Conservation (phyloP, 345 rosid species). For the Eucalyptus paniculata region DNA sequence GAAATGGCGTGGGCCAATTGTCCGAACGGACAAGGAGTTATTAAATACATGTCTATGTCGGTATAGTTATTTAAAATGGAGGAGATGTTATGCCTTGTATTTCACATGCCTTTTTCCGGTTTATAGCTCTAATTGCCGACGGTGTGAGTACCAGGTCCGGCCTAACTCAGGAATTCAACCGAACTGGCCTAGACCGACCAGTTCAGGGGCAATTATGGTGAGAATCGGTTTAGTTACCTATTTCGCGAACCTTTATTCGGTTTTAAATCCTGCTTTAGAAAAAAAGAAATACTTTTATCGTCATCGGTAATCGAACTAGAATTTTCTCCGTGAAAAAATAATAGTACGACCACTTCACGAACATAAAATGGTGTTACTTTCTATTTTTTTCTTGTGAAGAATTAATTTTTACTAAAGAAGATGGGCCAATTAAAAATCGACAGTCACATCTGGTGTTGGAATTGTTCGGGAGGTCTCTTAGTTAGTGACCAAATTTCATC, state of each 20-base stretch:
- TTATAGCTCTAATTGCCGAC: neutral
- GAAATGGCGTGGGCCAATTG: neutral
- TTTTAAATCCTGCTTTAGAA: neutral
- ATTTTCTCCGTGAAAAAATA: too few relatives aligned
- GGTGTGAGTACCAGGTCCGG: neutral
- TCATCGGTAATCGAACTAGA: neutral
- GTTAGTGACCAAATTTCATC: neutral
- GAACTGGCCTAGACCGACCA: neutral
- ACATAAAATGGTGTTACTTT: too few relatives aligned
- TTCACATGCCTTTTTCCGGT: neutral
- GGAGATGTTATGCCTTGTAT: neutral
- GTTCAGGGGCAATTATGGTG: neutral
- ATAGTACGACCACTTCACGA: neutral
- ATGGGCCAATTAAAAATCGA: neutral
- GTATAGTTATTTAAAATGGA: neutral
- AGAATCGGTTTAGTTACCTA: neutral
- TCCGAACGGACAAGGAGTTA: neutral
- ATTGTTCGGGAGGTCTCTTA: too few relatives aligned
- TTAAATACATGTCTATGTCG: neutral
- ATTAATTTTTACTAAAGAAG: neutral
- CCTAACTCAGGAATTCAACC: neutral
- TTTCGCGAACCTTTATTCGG: neutral
- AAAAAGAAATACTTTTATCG: neutral
- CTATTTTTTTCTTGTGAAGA: too few relatives aligned
- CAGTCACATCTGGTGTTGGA: too few relatives aligned